Evolutionary conservation across 2,329 filamentous ascomycete genomes (phyloP), one percentile per base, ranked within the genome.

Genomic region (Pseudogymnoascus sp.): DNA sequence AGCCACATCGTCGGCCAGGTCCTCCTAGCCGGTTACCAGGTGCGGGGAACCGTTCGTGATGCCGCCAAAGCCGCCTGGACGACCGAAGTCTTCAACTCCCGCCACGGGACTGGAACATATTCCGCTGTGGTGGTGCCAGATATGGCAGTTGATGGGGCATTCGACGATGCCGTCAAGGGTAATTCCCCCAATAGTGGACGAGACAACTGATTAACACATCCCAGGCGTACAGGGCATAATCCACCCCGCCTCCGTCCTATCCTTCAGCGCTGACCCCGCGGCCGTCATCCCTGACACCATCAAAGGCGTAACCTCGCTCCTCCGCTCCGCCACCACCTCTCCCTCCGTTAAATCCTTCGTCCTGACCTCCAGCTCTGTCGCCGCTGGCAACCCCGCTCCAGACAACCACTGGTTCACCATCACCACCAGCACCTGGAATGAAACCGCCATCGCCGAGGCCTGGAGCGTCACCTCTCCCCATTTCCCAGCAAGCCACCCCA

Each of bases 31-130:
- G 78, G 78, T 5, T 80, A 77, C 65, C 73, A 71, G 3, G 79
- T 82, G 14, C 76, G 78, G 12, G 79, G 78, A 0, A 78, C 77
- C 1, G 75, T 76, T 12, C 77, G 79, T 0, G 67, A 72, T 53
- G 28, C 64, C 0, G 66, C 69, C 2, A 78, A 75, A 64, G 70
- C 68, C 31, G 62, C 70, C 0, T 77, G 75, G 73, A 47, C 76
- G 5, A 61, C 42, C 1, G 63, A 67, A 0, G 61, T 69, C 0
- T 74, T 75, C 14, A 72, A 73, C 5, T 67, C 73, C 18, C 68
- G 71, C n/a, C 73, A 75, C 61, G 75, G 73, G 1, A 31, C 63
- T 0, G 75, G 71, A 12, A 68, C 66, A 0, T 75, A 79, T 18
- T 73, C 76, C 44, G 44, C 77, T 0, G 65, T 72, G 3, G 59